These are phyloP conservation scores for Phaseolus lunatus DNA, from an alignment of 306 rosid species.

Conservation along the genomic window DNA sequence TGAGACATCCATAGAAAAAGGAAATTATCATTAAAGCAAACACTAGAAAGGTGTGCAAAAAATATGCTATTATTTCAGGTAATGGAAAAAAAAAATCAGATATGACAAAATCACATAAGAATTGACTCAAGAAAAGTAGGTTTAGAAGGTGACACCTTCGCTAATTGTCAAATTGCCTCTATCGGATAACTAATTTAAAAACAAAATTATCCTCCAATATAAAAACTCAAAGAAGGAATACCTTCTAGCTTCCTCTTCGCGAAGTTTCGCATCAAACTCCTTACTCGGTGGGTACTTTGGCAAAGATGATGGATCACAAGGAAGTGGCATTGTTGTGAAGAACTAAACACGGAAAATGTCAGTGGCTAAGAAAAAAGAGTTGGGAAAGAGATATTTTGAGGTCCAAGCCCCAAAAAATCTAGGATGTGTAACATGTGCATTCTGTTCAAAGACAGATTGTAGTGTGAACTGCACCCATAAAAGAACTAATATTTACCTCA, in stretches of 20 bases:
- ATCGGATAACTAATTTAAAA: no score
- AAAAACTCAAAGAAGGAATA: slow-evolving; percentile 43
- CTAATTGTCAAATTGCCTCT: no score
- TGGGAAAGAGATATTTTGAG: neutral
- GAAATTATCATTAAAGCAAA: slow-evolving; percentile 32
- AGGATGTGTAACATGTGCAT: slow-evolving; percentile 6
- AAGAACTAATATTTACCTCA: slow-evolving; percentile 63
- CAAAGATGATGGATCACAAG: slow-evolving; percentile 74
- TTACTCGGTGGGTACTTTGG: slow-evolving; percentile 88
- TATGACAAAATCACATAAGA: slow-evolving; percentile 13
- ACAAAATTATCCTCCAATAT: neutral
- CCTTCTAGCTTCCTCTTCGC: slow-evolving; percentile 83
- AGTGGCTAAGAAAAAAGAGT: slow-evolving; percentile 38
- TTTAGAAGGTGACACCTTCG: no score
- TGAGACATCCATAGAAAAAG: slow-evolving; percentile 7
- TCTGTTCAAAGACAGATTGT: slow-evolving; percentile 2
- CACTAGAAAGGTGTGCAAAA: slow-evolving; percentile 8
- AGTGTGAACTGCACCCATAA: slow-evolving; percentile 5
- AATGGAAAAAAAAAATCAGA: slow-evolving; percentile 24
- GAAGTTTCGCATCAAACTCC: slow-evolving; percentile 80
- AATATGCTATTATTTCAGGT: slow-evolving; percentile 27
- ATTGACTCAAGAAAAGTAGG: neutral
- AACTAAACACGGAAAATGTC: slow-evolving; percentile 57
- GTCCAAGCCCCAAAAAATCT: neutral
- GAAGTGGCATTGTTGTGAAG: slow-evolving; percentile 75